Percentiles rank a stretch among this genome's conserved stretches.
phyloP scores from a whole-genome alignment of 805 yeast genomes.

The Pichia kluyveri region DNA sequence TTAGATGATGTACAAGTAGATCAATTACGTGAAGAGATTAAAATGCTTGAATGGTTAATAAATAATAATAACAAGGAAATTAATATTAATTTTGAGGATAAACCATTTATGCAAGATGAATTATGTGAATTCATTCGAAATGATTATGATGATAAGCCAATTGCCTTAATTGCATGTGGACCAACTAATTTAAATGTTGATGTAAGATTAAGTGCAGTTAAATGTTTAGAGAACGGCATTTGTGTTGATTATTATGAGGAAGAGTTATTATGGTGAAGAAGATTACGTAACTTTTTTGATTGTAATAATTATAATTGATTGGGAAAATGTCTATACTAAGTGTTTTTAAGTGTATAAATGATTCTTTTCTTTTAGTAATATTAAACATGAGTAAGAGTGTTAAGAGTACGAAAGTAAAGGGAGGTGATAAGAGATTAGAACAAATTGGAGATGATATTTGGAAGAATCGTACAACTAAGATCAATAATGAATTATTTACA shows the following conservation, averaged over 20 bases:
- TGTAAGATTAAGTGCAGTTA: slow-evolving; percentile 25
- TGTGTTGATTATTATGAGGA: slow-evolving; percentile 31
- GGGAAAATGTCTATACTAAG: too few relatives aligned
- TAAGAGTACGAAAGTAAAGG: background rate
- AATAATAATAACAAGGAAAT: slow-evolving; percentile 13
- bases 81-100: slow-evolving; percentile 17
- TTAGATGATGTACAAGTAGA: background rate
- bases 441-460: slow-evolving; percentile 79
- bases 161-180: slow-evolving; percentile 30
- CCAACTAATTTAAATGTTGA: slow-evolving; percentile 26
- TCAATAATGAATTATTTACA: slow-evolving; percentile 90
- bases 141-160: slow-evolving; percentile 13
- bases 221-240: slow-evolving; percentile 18
- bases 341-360: too few relatives aligned
- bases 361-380: too few relatives aligned
- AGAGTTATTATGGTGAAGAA: slow-evolving; percentile 27
- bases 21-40: slow-evolving; percentile 1
- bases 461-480: slow-evolving; percentile 81
- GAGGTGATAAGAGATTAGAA: background rate
- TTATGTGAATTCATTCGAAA: slow-evolving; percentile 11
- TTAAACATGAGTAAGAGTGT: background rate
- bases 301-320: too few relatives aligned
- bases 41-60: slow-evolving; percentile 13
- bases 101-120: slow-evolving; percentile 18
- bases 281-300: too few relatives aligned